Percentiles rank a stretch among this genome's conserved stretches.
Conservation (phyloP, 148 eudicot species). For the Chenopodium album region DNA sequence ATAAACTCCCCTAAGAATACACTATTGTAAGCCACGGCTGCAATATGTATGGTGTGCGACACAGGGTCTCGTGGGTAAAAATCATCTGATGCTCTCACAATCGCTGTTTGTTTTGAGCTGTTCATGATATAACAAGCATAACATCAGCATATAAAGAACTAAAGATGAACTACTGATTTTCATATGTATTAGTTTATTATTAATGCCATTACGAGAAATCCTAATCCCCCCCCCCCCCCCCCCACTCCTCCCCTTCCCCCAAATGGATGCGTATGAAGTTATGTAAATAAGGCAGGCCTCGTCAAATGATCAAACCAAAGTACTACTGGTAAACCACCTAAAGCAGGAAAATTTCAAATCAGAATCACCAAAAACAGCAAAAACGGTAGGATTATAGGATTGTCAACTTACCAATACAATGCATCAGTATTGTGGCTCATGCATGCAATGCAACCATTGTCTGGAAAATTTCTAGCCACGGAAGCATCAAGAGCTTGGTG, state of each 20-base stretch:
- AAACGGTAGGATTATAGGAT: neutral
- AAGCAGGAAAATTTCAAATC: neutral
- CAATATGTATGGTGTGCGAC: conserved; percentile 91
- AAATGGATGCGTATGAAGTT: neutral
- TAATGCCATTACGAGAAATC: neutral
- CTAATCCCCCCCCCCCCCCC: neutral
- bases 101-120: conserved; percentile 80
- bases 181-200: neutral
- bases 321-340: neutral
- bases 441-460: conserved; percentile 88
- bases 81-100: conserved; percentile 93
- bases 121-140: neutral
- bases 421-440: conserved; percentile 89
- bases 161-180: neutral
- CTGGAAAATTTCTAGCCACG: conserved; percentile 65
- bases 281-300: neutral
- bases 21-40: conserved; percentile 82
- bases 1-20: conserved; percentile 87
- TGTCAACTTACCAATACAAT: conserved; percentile 53
- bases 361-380: neutral
- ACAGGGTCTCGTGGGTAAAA: conserved; percentile 79
- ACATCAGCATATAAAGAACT: neutral
- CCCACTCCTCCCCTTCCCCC: too few species aligned
- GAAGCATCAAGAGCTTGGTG: conserved; percentile 89
- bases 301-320: neutral